Evolutionary conservation across 768 basidiomycete genomes (phyloP), one percentile per base, ranked within the genome.

Genomic region (Pulveroboletus sp.): DNA sequence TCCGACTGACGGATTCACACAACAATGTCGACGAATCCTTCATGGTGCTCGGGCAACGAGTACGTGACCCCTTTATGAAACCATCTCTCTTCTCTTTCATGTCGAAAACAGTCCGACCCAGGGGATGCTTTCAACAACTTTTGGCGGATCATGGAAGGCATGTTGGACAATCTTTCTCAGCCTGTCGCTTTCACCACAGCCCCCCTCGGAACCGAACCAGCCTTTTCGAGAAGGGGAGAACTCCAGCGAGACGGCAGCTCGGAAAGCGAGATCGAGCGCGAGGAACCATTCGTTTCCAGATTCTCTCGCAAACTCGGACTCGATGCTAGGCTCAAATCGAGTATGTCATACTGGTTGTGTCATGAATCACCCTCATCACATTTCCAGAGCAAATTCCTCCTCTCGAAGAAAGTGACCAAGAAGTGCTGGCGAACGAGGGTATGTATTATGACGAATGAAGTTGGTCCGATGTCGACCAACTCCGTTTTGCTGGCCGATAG

Each of bases 121-220:
- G 82, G 85, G 5, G 90, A 93, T 60, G 83, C 88, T 5, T 93
- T 93, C 72, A 89, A 90, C 61, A 80, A 89, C 58, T 93, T 92
- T 61, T 93, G 90, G 90, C 82, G 79, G 57, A 86, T 87, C 42
- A 85, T 91, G 74, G 88, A 92, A 67, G 87, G 83, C 34, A 85
- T 90, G 81, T 67, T 92, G 39, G 88, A 92, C 58, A 86, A 89
- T 58, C 75, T 93, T n/a, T 85, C 87, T 5, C 87, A 89, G 58
- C 79, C 79, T 0, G 73, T 82, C 22, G 90, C 90, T 14, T 93
- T 93, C 61, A 81, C 89, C 5, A 89, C 86, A 7, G 83, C 84
- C 13, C 89, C 91, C 14, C 75, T 92, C 19, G 79, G 78, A 36
- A 69, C 72, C 37, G 71, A 72, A 47, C 51, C 70, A 2, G 44